phyloP scores from a whole-genome alignment of 306 rosid species.

The Castanea mollissima region DNA sequence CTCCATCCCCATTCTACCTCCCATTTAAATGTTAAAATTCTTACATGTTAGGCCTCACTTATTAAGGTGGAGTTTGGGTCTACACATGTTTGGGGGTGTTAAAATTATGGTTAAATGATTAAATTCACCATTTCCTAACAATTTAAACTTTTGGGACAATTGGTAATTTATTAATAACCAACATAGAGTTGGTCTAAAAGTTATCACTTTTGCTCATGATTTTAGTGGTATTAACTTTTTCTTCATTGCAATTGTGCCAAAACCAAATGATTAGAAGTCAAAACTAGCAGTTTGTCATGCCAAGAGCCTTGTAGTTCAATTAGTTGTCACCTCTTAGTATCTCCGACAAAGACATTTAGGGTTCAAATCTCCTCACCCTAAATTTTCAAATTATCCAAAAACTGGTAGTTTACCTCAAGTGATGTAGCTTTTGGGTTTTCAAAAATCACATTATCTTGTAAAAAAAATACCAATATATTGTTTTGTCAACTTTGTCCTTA shows the following conservation, averaged over 20 bases:
- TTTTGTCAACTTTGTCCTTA: not conserved
- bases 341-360: no score
- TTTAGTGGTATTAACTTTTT: not conserved
- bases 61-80: no score
- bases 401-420: not conserved
- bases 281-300: not conserved
- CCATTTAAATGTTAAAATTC: no score
- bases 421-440: not conserved
- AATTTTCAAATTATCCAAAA: no score
- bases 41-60: no score
- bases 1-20: no score
- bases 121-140: no score
- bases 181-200: not conserved
- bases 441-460: not conserved
- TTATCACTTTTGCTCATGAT: not conserved
- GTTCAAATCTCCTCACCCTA: no score
- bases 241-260: not conserved
- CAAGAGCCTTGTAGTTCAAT: no score
- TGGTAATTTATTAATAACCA: not conserved
- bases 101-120: no score
- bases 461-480: not conserved
- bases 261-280: not conserved
- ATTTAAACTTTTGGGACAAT: not conserved
- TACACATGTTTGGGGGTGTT: no score
- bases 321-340: no score